Evolutionary conservation across 768 basidiomycete genomes (phyloP), one percentile per base, ranked within the genome.

Genomic region (Suillus alpinus): DNA sequence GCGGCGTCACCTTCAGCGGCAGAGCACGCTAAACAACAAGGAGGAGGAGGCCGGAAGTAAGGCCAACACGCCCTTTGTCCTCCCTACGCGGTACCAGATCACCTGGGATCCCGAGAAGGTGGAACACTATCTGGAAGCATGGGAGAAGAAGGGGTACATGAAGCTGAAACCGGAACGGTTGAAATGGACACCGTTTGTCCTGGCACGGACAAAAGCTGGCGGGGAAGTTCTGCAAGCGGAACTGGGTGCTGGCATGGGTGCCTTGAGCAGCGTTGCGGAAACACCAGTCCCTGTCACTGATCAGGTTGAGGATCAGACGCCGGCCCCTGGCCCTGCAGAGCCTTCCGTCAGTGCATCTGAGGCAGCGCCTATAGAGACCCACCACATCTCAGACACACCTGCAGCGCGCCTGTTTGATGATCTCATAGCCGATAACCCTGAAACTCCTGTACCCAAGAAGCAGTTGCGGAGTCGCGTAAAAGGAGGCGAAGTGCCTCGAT

Each of bases 151-250:
- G 74, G 91, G 89, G 5, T 91, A 94, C 66, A 68, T 94, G 62
- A 83, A 74, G 65, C 77, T 93, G 60, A 85, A 83, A 65, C 88
- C 94, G 1, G 94, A 96, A 68, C 86, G 86, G 72, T 80, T 98
- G 62, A 94, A 93, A 69, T 99, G 96, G 92, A 95, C 88, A 63
- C 96, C 96, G 31, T 98, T 96, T 74, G 76, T 97, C 41, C 74
- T 94, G 47, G 79, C 87, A 6, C 78, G 83, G 57, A 75, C 71
- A 46, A 73, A 71, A 63, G 63, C 63, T 3, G 69, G 67, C n/a
- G 69, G 62, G 13, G 69, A 75, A 55, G 46, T 69, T 31, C 58
- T 69, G 44, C 74, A 74, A 50, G 37, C 58, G 43, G 65, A 66
- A 40, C 37, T 53, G 20, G 62, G 64, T 6, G 32, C 62, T 3